Conservation (phyloP, 495 filamentous ascomycete genomes). For the Penicillium pulvis region DNA sequence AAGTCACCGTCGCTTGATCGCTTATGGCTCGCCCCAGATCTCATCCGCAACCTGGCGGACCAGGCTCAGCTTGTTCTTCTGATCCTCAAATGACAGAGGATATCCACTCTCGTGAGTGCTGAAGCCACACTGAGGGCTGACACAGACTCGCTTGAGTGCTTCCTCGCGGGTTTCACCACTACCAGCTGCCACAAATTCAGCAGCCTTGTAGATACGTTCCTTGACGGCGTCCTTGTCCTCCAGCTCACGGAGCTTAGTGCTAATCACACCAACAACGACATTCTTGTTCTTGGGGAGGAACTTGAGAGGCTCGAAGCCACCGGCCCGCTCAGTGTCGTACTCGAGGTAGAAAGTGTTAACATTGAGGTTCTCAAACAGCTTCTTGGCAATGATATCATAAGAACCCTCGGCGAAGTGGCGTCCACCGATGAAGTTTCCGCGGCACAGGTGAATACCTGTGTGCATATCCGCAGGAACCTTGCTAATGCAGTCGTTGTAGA, state of each 20-base stretch:
- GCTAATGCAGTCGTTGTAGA: conserved; percentile 63
- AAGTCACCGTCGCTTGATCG: background rate
- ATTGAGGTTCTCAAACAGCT: conserved; percentile 63
- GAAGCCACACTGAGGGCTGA: conserved; percentile 71
- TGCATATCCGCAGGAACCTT: conserved; percentile 61
- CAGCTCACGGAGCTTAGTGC: conserved; percentile 63
- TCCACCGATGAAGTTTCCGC: conserved; percentile 52
- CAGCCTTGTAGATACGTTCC: conserved; percentile 58
- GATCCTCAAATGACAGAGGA: conserved; percentile 59
- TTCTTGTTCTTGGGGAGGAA: conserved; percentile 65
- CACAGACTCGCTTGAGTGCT: conserved; percentile 59
- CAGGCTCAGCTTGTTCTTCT: conserved; percentile 54
- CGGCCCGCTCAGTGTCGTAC: conserved; percentile 67
- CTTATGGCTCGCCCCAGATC: conserved; percentile 41
- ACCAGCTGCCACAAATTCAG: conserved; percentile 58
- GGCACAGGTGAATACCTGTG: conserved; percentile 67
- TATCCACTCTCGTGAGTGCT: conserved; percentile 66
- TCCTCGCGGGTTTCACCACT: conserved; percentile 42
- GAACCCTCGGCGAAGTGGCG: conserved; percentile 66
- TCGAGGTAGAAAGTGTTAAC: conserved; percentile 71
- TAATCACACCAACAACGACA: conserved; percentile 66
- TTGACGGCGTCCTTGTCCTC: conserved; percentile 64
- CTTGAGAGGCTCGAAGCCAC: conserved; percentile 65
- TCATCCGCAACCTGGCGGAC: conserved; percentile 53
- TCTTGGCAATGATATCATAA: conserved; percentile 67